Evolutionary conservation across 31 red algal genomes (phyloP).

Genomic region (Endocladia muricata): DNA sequence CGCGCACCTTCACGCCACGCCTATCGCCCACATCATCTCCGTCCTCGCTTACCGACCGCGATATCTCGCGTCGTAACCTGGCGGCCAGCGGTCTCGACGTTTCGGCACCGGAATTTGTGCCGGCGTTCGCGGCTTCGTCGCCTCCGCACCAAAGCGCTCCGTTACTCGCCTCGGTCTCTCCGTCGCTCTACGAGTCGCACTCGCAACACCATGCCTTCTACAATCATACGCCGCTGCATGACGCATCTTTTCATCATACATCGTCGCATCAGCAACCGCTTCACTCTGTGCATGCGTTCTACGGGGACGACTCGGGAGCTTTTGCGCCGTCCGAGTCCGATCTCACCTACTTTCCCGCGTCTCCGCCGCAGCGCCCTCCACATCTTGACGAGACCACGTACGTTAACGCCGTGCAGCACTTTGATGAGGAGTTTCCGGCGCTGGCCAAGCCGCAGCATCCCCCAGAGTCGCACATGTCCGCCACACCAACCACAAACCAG

Average conservation of each 20-base stretch:
- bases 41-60: conserved; percentile 20
- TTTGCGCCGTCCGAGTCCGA: not conserved
- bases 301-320: not conserved
- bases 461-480: not conserved
- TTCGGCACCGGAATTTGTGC: conserved; percentile 62
- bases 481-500: not conserved
- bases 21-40: conserved; percentile 5
- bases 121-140: conserved; percentile 35
- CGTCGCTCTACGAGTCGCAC: not conserved
- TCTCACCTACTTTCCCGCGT: not conserved
- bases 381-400: conserved; percentile 25
- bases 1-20: not conserved
- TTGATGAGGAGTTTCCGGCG: conserved; percentile 58
- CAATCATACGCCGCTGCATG: not conserved
- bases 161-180: not conserved
- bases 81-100: conserved; percentile 52
- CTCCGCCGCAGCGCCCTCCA: not conserved
- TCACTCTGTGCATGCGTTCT: not conserved
- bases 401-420: conserved; percentile 47
- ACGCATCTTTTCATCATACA: not conserved
- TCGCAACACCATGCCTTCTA: not conserved
- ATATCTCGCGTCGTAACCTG: conserved; percentile 23
- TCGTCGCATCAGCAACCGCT: not conserved
- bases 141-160: not conserved
- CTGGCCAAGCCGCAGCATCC: not conserved